Percentiles rank a stretch among this genome's conserved stretches.
Evolutionary conservation across 169 alveolate genomes (phyloP).

Genomic region (Cryptosporidium viatorum): DNA sequence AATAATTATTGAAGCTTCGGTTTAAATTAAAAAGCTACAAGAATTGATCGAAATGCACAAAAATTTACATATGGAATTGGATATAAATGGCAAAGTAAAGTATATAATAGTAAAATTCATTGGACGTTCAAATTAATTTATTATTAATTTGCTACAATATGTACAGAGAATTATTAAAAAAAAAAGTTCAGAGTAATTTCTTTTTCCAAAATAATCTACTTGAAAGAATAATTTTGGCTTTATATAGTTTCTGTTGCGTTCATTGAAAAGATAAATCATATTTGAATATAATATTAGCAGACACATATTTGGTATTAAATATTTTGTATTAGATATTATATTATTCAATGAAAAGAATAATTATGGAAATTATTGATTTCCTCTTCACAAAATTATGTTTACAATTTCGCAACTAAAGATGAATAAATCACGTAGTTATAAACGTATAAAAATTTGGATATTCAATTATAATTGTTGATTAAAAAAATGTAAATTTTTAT

Average conservation of each 20-base stretch:
- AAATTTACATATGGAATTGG: slow-evolving; percentile 22
- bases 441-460: no score
- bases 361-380: not conserved
- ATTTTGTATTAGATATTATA: slow-evolving; percentile 18
- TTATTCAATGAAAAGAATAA: not conserved
- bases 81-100: not conserved
- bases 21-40: not conserved
- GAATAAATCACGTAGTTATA: no score
- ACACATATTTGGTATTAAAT: slow-evolving; percentile 20
- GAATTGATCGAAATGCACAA: slow-evolving; percentile 3
- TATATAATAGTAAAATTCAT: not conserved
- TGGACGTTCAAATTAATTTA: slow-evolving; percentile 64
- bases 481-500: no score
- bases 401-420: no score
- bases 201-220: slow-evolving; percentile 22
- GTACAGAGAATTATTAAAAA: slow-evolving; percentile 46
- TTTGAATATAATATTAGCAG: slow-evolving; percentile 25
- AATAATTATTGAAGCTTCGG: not conserved
- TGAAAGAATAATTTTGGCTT: no score
- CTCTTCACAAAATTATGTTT: no score
- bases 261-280: slow-evolving; percentile 20
- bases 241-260: slow-evolving; percentile 26
- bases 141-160: slow-evolving; percentile 27
- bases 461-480: no score
- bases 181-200: slow-evolving; percentile 15